Conservation (phyloP, 805 yeast genomes). For the Pichia occidentalis region DNA sequence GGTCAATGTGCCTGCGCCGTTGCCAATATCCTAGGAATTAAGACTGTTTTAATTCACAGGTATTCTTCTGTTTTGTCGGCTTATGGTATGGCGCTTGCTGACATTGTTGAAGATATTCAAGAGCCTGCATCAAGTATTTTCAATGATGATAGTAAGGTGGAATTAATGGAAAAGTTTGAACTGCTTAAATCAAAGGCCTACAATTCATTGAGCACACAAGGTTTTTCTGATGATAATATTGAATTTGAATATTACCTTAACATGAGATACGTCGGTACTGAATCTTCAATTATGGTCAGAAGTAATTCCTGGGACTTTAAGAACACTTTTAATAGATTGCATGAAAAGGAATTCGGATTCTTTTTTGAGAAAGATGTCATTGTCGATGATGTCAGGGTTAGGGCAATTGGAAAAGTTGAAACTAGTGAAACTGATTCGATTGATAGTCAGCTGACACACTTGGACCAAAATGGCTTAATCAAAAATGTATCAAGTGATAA, state of each 20-base stretch:
- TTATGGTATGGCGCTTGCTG: conserved; percentile 82
- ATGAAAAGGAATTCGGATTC: conserved; percentile 71
- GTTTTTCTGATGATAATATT: conserved; percentile 40
- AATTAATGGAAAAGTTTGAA: conserved; percentile 40
- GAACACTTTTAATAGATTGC: conserved; percentile 46
- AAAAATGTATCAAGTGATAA: conserved; percentile 22
- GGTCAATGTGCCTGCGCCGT: conserved; percentile 83
- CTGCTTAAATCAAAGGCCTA: conserved; percentile 39
- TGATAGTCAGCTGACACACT: conserved; percentile 45
- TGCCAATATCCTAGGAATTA: conserved; percentile 63
- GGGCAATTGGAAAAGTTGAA: conserved; percentile 59
- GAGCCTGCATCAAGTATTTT: conserved; percentile 55
- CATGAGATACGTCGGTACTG: conserved; percentile 80
- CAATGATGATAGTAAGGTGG: conserved; percentile 24
- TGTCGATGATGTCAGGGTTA: conserved; percentile 67
- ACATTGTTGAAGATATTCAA: conserved; percentile 71
- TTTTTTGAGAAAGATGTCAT: conserved; percentile 46
- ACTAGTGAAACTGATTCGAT: conserved; percentile 34
- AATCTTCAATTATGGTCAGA: conserved; percentile 70
- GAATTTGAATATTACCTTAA: conserved; percentile 61
- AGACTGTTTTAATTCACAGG: conserved; percentile 64
- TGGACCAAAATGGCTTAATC: conserved; percentile 19
- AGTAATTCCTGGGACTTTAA: conserved; percentile 30
- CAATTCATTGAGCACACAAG: conserved; percentile 42
- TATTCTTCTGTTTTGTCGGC: conserved; percentile 82